phyloP scores from a whole-genome alignment of 495 filamentous ascomycete species.

The Podospora pseudocomata region DNA sequence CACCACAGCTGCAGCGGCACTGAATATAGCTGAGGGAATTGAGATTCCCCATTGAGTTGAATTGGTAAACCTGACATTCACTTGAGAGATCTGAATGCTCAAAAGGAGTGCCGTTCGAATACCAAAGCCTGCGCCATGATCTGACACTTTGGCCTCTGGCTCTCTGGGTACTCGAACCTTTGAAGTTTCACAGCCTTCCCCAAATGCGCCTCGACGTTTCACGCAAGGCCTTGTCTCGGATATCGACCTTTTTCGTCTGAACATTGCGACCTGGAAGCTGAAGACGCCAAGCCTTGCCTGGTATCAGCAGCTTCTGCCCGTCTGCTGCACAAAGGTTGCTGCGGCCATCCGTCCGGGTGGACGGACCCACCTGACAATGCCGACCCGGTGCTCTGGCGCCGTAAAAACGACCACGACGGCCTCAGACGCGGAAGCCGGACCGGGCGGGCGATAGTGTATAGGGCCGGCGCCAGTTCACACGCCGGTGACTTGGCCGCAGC shows the following conservation, averaged over 20 bases:
- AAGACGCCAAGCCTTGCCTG: not conserved
- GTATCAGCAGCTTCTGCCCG: not conserved
- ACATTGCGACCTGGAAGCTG: not conserved
- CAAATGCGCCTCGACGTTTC: conserved; percentile 7
- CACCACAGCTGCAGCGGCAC: not conserved
- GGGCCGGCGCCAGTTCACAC: too few species aligned
- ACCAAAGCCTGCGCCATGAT: not conserved
- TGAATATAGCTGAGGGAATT: too few species aligned
- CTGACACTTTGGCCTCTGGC: not conserved
- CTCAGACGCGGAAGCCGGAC: not conserved
- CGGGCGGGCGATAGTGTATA: not conserved
- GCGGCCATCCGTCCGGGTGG: not conserved
- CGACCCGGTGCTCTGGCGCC: not conserved
- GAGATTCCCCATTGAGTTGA: too few species aligned
- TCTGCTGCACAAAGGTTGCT: not conserved
- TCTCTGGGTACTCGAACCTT: not conserved
- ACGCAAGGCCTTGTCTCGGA: conserved; percentile 10
- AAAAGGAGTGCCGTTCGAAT: not conserved
- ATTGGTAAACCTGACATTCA: too few species aligned
- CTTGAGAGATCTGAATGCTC: too few species aligned
- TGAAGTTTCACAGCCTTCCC: conserved; percentile 1
- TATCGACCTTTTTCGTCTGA: conserved; percentile 5
- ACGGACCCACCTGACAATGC: not conserved
- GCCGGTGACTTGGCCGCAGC: not conserved
- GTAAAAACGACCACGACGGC: not conserved